phyloP scores from a whole-genome alignment of 257 asterid species.

The Cinchona pubescens region DNA sequence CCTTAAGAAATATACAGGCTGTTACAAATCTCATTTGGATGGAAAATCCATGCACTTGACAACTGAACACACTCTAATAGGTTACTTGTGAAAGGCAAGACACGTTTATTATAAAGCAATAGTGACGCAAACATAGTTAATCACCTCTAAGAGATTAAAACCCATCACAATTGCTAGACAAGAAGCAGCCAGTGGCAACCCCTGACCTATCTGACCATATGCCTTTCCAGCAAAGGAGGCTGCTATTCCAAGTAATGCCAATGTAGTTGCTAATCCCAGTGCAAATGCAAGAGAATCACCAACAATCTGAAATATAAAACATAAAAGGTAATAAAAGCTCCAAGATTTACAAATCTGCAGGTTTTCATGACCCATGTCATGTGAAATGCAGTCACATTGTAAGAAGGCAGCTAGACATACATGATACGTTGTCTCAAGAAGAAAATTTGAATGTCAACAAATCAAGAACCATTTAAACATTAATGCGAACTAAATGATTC shows the following conservation, averaged over 20 bases:
- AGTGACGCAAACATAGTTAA: constrained; percentile 8
- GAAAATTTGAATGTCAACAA: background rate
- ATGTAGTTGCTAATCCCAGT: constrained; percentile 88
- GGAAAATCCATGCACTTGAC: background rate
- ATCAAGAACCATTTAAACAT: background rate
- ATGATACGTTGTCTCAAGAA: background rate
- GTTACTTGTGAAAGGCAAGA: background rate
- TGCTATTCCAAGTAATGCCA: constrained; percentile 85
- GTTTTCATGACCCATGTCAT: too few relatives aligned
- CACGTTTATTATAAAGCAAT: constrained; percentile 1
- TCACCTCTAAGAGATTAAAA: constrained; percentile 83
- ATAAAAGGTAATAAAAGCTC: background rate
- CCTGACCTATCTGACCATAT: constrained; percentile 93
- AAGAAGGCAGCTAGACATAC: background rate
- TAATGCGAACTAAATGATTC: background rate
- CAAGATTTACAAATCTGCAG: background rate
- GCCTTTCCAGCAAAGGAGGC: constrained; percentile 99
- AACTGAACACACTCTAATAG: background rate
- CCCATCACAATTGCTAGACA: constrained; percentile 81
- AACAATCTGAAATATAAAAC: constrained; percentile 42
- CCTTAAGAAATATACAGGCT: background rate
- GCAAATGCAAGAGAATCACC: constrained; percentile 89
- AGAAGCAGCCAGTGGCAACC: constrained; percentile 92
- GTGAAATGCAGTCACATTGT: too few relatives aligned
- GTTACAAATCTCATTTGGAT: background rate